Percentiles rank a stretch among this genome's conserved stretches.
phyloP scores from a whole-genome alignment of 345 rosid species.

The Salix exigua region DNA sequence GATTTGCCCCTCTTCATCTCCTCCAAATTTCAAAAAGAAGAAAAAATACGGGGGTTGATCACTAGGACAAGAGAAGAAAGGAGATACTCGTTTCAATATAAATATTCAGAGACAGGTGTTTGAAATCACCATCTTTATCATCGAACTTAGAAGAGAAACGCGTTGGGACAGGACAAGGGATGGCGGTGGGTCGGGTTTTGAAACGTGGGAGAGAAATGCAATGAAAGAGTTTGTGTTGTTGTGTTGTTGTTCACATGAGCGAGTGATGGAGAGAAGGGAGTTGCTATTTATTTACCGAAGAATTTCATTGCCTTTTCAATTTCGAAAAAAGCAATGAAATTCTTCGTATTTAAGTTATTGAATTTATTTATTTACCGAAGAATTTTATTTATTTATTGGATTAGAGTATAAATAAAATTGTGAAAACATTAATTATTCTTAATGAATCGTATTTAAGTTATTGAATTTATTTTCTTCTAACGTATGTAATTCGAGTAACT shows the following conservation, averaged over 20 bases:
- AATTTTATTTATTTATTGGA: too few relatives aligned
- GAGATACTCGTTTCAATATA: neutral
- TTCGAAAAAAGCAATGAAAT: too few relatives aligned
- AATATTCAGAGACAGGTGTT: too few relatives aligned
- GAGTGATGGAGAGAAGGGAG: neutral
- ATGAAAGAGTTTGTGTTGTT: too few relatives aligned
- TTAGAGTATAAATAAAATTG: neutral
- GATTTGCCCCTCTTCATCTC: conserved; percentile 58
- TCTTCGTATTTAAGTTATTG: too few relatives aligned
- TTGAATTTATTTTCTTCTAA: neutral
- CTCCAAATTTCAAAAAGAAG: neutral
- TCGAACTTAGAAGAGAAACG: too few relatives aligned
- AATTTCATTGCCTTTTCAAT: neutral
- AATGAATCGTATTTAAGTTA: neutral
- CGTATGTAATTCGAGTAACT: neutral
- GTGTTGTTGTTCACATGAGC: neutral
- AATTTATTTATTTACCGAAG: too few relatives aligned
- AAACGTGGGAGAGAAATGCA: neutral
- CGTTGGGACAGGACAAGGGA: too few relatives aligned
- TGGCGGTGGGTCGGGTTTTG: neutral
- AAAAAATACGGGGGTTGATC: neutral
- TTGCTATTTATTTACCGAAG: neutral
- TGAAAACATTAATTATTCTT: neutral
- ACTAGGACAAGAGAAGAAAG: neutral
- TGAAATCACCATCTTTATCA: too few relatives aligned